phyloP scores from a whole-genome alignment of 1,284 basidiomycete species.

The Moniliophthora roreri region DNA sequence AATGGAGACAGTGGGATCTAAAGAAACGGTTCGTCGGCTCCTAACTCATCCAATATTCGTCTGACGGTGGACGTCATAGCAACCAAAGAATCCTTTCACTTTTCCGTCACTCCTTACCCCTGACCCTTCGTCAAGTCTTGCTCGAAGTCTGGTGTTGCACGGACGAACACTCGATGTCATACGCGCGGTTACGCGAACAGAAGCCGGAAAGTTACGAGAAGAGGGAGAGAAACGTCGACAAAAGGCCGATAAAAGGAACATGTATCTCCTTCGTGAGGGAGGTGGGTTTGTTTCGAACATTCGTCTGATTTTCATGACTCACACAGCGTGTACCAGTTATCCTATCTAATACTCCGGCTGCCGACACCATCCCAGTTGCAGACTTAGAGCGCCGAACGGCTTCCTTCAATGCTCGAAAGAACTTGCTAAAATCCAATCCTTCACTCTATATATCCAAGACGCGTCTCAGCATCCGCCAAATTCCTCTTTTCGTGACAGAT shows the following conservation, averaged over 20 bases:
- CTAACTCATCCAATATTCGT: neutral
- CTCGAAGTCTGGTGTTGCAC: slow-evolving; percentile 84
- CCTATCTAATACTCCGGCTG: slow-evolving; percentile 81
- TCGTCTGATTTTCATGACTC: neutral
- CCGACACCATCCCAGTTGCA: slow-evolving; percentile 61
- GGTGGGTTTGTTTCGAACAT: slow-evolving; percentile 56
- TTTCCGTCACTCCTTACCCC: slow-evolving; percentile 88
- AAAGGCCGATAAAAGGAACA: slow-evolving; percentile 94
- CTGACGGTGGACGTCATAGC: slow-evolving; percentile 10
- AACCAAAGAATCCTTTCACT: slow-evolving; percentile 79
- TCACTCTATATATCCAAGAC: slow-evolving; percentile 94
- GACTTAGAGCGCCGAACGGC: slow-evolving; percentile 84
- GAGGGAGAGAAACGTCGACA: slow-evolving; percentile 82
- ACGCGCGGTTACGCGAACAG: slow-evolving; percentile 87
- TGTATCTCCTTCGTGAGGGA: slow-evolving; percentile 95
- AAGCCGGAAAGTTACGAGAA: slow-evolving; percentile 85
- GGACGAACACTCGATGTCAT: slow-evolving; percentile 92
- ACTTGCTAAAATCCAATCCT: slow-evolving; percentile 86
- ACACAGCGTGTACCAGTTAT: slow-evolving; percentile 57
- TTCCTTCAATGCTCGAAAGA: slow-evolving; percentile 81
- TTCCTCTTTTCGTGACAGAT: slow-evolving; percentile 90
- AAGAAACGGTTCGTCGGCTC: slow-evolving; percentile 28
- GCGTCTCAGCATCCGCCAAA: slow-evolving; percentile 89
- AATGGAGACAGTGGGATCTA: slow-evolving; percentile 54
- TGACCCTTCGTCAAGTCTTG: slow-evolving; percentile 90